These are phyloP conservation scores for Trichoderma virens DNA, from an alignment of 495 filamentous ascomycete species.

Conservation along the genomic window DNA sequence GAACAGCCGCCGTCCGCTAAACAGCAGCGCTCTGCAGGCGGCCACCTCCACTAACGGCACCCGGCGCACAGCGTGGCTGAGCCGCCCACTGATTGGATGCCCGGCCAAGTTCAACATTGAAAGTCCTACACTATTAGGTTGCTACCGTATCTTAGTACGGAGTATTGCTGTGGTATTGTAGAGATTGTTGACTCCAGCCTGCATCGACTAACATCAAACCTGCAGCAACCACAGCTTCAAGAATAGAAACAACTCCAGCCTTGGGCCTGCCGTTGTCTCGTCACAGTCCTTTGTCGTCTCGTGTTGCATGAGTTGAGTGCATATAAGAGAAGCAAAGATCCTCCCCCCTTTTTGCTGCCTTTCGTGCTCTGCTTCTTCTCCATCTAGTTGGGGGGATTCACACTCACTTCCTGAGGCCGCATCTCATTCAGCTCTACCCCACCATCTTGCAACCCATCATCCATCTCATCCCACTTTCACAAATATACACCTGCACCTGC, in stretches of 20 bases:
- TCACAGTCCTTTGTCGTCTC: too few relatives aligned
- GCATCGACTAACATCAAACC: background rate
- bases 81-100: background rate
- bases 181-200: background rate
- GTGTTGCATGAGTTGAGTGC: too few relatives aligned
- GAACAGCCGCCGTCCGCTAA: background rate
- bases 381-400: too few relatives aligned
- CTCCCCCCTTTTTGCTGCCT: too few relatives aligned
- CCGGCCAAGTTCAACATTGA: background rate
- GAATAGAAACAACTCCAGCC: background rate
- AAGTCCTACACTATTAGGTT: background rate
- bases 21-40: background rate
- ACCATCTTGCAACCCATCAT: too few relatives aligned
- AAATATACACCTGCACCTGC: too few relatives aligned
- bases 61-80: constrained; percentile 6
- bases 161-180: background rate
- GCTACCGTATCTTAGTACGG: background rate
- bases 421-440: too few relatives aligned
- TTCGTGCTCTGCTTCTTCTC: too few relatives aligned
- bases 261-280: too few relatives aligned
- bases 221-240: background rate
- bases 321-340: too few relatives aligned
- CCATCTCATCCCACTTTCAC: too few relatives aligned
- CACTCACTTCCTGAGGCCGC: too few relatives aligned
- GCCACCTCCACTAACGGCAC: constrained; percentile 1